A percentile compares a stretch with the other conserved stretches of the same genome.
Evolutionary conservation across 2,329 filamentous ascomycete genomes (phyloP).

Genomic region (Colletotrichum sp.): DNA sequence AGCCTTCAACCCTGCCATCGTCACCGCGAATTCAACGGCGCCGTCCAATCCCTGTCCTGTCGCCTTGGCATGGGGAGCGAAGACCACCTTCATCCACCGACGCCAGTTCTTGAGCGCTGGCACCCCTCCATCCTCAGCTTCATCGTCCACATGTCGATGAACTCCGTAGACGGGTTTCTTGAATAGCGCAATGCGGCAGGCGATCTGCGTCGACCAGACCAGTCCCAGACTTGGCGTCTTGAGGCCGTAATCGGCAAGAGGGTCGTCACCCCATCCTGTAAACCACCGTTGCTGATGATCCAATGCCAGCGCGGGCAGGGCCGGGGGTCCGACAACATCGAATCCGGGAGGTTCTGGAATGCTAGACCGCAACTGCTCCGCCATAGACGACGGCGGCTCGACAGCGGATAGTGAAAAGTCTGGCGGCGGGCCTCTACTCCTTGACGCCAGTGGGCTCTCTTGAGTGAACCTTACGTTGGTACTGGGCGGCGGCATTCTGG

Average conservation of each 20-base stretch:
- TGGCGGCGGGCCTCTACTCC: constrained; percentile 37
- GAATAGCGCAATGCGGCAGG: constrained; percentile 80
- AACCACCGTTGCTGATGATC: constrained; percentile 95
- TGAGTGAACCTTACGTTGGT: constrained; percentile 31
- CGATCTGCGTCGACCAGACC: constrained; percentile 90
- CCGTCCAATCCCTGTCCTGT: constrained; percentile 52
- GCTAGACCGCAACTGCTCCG: constrained; percentile 38
- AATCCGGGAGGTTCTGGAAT: constrained; percentile 30
- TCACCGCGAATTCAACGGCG: constrained; percentile 78
- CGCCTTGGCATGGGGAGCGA: constrained; percentile 75
- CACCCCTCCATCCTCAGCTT: constrained; percentile 45
- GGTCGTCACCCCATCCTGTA: constrained; percentile 88
- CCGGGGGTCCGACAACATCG: constrained; percentile 48
- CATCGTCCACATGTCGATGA: constrained; percentile 36
- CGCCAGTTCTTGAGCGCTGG: constrained; percentile 65
- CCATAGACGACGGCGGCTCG: constrained; percentile 45
- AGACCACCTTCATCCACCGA: constrained; percentile 87
- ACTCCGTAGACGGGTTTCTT: constrained; percentile 65
- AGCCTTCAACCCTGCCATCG: constrained; percentile 63
- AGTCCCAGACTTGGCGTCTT: constrained; percentile 90
- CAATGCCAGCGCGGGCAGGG: constrained; percentile 67
- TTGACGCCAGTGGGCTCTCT: constrained; percentile 56
- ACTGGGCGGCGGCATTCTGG: constrained; percentile 23
- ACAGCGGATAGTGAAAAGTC: constrained; percentile 27
- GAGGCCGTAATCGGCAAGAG: constrained; percentile 49